Base-by-base conservation (phyloP, 78 protist genomes). In the Anaeramoeba flamelloides region DNA sequence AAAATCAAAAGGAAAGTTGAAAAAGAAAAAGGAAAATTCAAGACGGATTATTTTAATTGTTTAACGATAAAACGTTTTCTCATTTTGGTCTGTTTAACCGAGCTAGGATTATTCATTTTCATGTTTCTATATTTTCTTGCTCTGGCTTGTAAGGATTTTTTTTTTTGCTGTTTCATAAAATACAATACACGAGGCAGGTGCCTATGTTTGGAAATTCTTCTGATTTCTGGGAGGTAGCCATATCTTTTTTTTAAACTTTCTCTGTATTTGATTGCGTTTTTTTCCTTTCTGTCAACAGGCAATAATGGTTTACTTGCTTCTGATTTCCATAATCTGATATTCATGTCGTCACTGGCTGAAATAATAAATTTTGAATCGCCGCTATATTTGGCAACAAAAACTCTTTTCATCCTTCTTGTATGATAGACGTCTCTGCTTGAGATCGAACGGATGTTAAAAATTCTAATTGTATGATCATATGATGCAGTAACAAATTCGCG, bases 351-450 rank as follows among this genome's bases (percentile, higher is more conserved):
- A 1, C 83, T 41, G 31, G 96, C 97, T 0, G 91, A 80, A 69
- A 95, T 38, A 32, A 95, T 79, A 74, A 80, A 95, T 31, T 81
- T 82, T 32, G 88, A 74, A 40, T 95, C 98, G 2, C 41, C 41
- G 1, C 87, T 69, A 76, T 40, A 94, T 3, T 33, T 26, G 2
- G 87, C 93, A 34, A 90, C 39, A 34, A 86, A 92, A 36, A 90
- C 74, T 41, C 82, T 76, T 75, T 90, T 90, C 98, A 95, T 95
- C 37, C 98, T 89, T 83, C 85, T 69, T 17, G 97, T 94, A 88
- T 90, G 94, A 85, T 94, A 95, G 1, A 93, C 88, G 17, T 91
- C 90, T 8, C 86, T 75, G 8, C 81, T 69, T 41, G 82, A 84
- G 38, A 64, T 83, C 31, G n/a, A 41, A 1, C 76, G 83, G 41